Evolutionary conservation across 2,329 filamentous ascomycete genomes (phyloP).

Genomic region (Aspergillus fijiensis): DNA sequence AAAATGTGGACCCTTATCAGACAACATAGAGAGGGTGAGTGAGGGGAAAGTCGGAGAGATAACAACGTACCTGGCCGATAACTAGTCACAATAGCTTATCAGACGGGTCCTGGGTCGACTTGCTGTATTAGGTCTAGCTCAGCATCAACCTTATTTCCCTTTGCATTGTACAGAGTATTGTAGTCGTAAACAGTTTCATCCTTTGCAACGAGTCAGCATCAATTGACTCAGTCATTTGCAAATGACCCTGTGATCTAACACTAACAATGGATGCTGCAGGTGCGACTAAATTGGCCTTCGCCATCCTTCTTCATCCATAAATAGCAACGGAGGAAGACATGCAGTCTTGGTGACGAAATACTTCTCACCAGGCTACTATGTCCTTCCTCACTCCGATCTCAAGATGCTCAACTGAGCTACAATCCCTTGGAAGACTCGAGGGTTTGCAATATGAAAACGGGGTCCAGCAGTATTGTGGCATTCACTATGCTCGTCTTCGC

Average conservation of each 20-base stretch:
- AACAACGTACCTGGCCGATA: no score
- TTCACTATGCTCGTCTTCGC: slow-evolving; percentile 23
- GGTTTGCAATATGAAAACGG: slow-evolving; percentile 24
- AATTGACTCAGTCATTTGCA: no score
- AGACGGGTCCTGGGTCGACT: slow-evolving; percentile 10
- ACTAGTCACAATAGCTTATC: no score
- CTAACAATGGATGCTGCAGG: no score
- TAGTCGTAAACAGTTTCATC: no score
- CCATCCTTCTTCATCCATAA: no score
- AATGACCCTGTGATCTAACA: no score
- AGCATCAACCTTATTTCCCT: not conserved
- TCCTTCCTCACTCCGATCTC: slow-evolving; percentile 20
- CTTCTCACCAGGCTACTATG: slow-evolving; percentile 10
- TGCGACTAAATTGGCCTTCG: no score
- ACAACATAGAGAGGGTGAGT: not conserved
- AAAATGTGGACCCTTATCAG: not conserved
- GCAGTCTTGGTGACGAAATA: not conserved
- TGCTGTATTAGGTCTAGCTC: slow-evolving; percentile 17
- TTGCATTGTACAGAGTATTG: no score
- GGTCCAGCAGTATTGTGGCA: slow-evolving; percentile 27
- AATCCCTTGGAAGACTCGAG: slow-evolving; percentile 20
- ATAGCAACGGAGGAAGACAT: no score
- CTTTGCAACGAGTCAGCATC: no score
- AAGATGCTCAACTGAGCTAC: slow-evolving; percentile 19
- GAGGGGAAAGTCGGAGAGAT: not conserved